Evolutionary conservation across 768 basidiomycete species (phyloP).

Genomic region (Sarcodon sp.): DNA sequence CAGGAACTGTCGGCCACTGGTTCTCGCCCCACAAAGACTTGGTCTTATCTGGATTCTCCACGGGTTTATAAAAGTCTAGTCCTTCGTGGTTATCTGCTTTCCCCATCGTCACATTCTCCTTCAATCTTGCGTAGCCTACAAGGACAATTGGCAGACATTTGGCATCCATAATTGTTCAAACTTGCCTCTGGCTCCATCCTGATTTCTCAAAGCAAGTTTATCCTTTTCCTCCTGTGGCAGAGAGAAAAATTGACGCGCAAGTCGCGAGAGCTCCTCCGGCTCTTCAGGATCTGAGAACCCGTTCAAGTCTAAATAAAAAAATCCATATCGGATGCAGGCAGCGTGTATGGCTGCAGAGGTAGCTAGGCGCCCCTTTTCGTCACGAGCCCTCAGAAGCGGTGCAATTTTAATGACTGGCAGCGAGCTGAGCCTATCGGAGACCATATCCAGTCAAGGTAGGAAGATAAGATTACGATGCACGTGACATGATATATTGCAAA

Average conservation of each 20-base stretch:
- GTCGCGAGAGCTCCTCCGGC: constrained; percentile 46
- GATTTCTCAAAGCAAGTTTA: constrained; percentile 45
- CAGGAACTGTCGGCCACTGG: constrained; percentile 62
- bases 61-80: constrained; percentile 71
- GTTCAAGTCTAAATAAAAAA: constrained; percentile 78
- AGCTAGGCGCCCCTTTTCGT: constrained; percentile 26
- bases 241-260: constrained; percentile 64
- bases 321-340: constrained; percentile 71
- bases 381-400: constrained; percentile 38
- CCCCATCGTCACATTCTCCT: constrained; percentile 80
- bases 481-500: too few relatives aligned
- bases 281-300: constrained; percentile 42
- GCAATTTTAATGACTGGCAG: constrained; percentile 68
- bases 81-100: constrained; percentile 81
- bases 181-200: constrained; percentile 71
- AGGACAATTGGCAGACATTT: neutral
- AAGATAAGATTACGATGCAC: too few relatives aligned
- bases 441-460: too few relatives aligned
- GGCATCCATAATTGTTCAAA: neutral
- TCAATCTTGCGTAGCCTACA: constrained; percentile 67
- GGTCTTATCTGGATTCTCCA: constrained; percentile 54
- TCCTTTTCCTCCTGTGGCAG: constrained; percentile 52
- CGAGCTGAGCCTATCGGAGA: constrained; percentile 6
- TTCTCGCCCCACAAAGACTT: constrained; percentile 76
- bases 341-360: constrained; percentile 45